These are phyloP conservation scores for Trichosporon faecale DNA, from an alignment of 1,284 basidiomycete genomes.

Conservation along the genomic window DNA sequence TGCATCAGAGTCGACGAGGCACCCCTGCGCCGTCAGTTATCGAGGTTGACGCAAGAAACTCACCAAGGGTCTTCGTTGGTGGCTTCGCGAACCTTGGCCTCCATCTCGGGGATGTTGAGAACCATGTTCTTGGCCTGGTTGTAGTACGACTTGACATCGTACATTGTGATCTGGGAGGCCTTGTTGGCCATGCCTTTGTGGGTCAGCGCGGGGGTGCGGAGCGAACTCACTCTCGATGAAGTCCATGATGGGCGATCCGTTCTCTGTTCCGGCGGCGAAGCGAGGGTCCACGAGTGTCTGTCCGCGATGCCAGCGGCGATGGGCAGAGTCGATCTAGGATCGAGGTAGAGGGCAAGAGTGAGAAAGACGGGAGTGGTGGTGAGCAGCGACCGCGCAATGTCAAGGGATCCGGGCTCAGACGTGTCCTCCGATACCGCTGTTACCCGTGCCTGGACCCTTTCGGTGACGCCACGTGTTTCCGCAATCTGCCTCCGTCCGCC, in stretches of 20 bases:
- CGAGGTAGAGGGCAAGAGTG: background rate
- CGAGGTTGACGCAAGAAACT: conserved; percentile 30
- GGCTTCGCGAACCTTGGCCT: conserved; percentile 93
- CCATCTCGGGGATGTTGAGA: conserved; percentile 83
- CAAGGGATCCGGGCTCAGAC: conserved; percentile 5
- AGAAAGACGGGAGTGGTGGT: background rate
- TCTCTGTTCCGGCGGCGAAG: background rate
- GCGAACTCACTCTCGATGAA: conserved; percentile 16
- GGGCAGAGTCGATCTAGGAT: background rate
- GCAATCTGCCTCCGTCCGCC: conserved; percentile 3
- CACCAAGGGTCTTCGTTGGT: conserved; percentile 98
- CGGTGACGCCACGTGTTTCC: background rate
- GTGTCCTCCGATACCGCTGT: conserved; percentile 8
- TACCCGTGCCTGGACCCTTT: background rate
- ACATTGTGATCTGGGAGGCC: conserved; percentile 58
- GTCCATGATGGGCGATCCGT: conserved; percentile 20
- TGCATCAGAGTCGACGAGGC: conserved; percentile 98
- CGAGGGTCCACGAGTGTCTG: background rate
- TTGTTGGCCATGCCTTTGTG: conserved; percentile 49
- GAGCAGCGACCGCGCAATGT: conserved; percentile 7
- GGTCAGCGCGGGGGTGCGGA: background rate
- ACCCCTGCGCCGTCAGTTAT: conserved; percentile 62
- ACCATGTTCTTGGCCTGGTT: conserved; percentile 73
- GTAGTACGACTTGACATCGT: conserved; percentile 91
- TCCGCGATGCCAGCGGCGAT: background rate